Evolutionary conservation across 305 asterid genomes (phyloP), one percentile per base, ranked within the genome.

Genomic region (Vinca major): DNA sequence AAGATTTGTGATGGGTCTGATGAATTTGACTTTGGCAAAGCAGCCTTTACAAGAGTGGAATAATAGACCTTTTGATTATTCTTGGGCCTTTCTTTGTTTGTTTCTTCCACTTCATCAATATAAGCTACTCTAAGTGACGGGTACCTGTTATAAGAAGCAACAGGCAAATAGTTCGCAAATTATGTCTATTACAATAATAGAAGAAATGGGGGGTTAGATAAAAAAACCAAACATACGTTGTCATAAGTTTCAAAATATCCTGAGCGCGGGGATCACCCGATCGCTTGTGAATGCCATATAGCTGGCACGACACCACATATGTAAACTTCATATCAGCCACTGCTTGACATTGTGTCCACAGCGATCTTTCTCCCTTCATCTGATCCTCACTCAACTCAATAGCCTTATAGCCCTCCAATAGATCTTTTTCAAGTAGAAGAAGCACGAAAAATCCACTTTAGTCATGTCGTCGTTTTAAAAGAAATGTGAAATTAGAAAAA

Each of bases 291-390:
- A 85, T 88, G 50, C 99, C 99, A 75, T 94, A 94, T 55, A 75
- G 77, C 75, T 94, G 99, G 82, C 99, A 93, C 26, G 99, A 91
- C 62, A 91, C 97, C 52, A 93, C 97, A 81, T 86, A 89, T 62
- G 99, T 91, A 72, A 93, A 93, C 86, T 93, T 93, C 99, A 93
- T 89, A 81, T 91, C 99, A 67, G 96, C 96, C 72, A 93, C 99
- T 33, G 99, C 99, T 81, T 89, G 97, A 81, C 96, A 93, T 71
- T 93, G 97, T 11, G 95, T 86, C 96, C 96, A 91, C 44, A 93
- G 78, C 7, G 97, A 89, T 75, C 95, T 84, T 80, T 93, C 97
- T 65, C 97, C 97, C 82, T 91, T 91, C 88, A 87, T 88, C 77
- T 89, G 96, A 75, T 91, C 97, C 81, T 93, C 99, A 70, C 82